phyloP scores from a whole-genome alignment of 2,329 filamentous ascomycete species.

The Myriosclerotinia duriaeana region DNA sequence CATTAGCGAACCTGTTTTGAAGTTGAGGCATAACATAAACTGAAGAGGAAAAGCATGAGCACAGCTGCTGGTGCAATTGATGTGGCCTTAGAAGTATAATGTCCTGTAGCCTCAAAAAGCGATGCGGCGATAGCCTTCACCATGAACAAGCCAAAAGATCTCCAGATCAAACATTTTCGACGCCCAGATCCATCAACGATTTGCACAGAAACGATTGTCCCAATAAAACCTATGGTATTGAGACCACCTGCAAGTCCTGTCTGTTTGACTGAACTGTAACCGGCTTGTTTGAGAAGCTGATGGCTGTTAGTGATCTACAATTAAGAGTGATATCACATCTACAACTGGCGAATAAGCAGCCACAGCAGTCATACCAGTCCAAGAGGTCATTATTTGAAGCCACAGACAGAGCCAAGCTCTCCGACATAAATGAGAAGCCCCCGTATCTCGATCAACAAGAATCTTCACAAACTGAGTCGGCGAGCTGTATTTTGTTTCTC shows the following conservation, averaged over 20 bases:
- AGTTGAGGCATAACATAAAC: conserved; percentile 52
- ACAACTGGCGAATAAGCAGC: conserved; percentile 36
- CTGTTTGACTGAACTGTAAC: conserved; percentile 44
- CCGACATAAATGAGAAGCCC: conserved; percentile 41
- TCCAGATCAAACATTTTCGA: conserved; percentile 63
- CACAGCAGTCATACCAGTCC: conserved; percentile 47
- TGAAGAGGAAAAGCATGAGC: conserved; percentile 53
- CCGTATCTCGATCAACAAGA: conserved; percentile 41
- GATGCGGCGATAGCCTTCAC: conserved; percentile 50
- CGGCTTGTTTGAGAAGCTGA: conserved; percentile 39
- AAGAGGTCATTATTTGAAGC: conserved; percentile 48
- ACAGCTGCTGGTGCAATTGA: conserved; percentile 49
- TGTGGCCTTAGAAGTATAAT: conserved; percentile 43
- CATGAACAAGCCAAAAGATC: conserved; percentile 52
- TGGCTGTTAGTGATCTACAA: neutral
- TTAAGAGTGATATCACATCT: neutral
- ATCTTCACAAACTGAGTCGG: conserved; percentile 45
- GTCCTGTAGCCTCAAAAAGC: conserved; percentile 42
- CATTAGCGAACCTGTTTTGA: conserved; percentile 27
- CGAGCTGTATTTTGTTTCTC: conserved; percentile 41
- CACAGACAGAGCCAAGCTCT: conserved; percentile 47
- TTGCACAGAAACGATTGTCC: conserved; percentile 51
- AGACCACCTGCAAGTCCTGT: conserved; percentile 51
- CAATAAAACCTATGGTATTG: conserved; percentile 53
- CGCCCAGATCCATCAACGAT: conserved; percentile 67